Base-by-base conservation (phyloP, 345 rosid genomes). In the Eucalyptus melliodora region DNA sequence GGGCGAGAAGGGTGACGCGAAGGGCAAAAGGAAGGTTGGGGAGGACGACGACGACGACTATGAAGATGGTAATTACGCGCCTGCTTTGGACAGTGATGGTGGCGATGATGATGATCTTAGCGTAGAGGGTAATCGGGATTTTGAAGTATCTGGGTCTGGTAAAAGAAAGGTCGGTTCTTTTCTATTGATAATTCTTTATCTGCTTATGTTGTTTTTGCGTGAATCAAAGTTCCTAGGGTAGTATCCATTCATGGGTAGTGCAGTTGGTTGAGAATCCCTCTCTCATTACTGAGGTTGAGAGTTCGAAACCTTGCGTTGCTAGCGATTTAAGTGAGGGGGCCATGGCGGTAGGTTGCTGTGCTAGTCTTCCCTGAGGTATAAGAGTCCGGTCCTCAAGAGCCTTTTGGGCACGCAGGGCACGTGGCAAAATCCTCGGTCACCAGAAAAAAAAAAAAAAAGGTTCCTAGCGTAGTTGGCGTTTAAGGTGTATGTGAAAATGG, bases 1-100 rank as follows among this genome's bases (percentile, higher is more conserved):
- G 53, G 80, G 60, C 86, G 31, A 90, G 89, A 50, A 80, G 72
- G 87, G 85, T 2, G 30, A 69, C 4, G 42, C 44, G 26, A 93
- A 92, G 89, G 95, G 93, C 87, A 95, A 95, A 90, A 90, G 92
- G 53, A 96, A 90, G 91, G 89, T 92, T 50, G 83, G 45, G 5
- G 8, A 72, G 45, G 45, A 21, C 8, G 83, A 37, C 0, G 50
- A 50, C 16, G 0, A 16, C 3, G 92, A 93, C 42, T 94, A 95
- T 30, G 95, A 40, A 9, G 89, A 96, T 82, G 97, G 93, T 86
- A 96, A 96, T 89, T 97, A 95, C 82, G 90, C 31, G 83, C 98
- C 94, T 55, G 88, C 56, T 86, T 87, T 90, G 81, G 92, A 91
- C 19, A 91, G 62, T 2, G 91, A 87, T 16, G 86, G 37, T 27